A percentile compares a stretch with the other conserved stretches of the same genome.
phyloP scores from a whole-genome alignment of 2,329 filamentous ascomycete species.

The Chaetothyriales sp. region DNA sequence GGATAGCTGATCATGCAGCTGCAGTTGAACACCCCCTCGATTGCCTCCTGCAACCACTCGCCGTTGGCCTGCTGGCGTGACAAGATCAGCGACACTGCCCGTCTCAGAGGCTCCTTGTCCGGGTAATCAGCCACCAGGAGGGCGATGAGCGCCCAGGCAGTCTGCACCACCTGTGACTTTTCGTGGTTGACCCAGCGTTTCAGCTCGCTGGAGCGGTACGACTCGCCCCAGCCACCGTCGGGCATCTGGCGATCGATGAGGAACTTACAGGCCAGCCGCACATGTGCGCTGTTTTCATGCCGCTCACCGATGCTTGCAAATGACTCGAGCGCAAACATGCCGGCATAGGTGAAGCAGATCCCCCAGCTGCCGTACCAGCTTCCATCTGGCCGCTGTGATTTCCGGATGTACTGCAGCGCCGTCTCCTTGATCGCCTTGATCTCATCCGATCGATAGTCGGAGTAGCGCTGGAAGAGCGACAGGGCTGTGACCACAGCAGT shows the following conservation, averaged over 20 bases:
- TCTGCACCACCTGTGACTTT: conserved; percentile 82
- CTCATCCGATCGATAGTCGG: conserved; percentile 60
- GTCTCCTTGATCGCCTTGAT: conserved; percentile 57
- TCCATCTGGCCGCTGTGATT: conserved; percentile 63
- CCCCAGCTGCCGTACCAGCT: conserved; percentile 97
- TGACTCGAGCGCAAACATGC: conserved; percentile 88
- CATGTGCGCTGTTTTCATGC: conserved; percentile 55
- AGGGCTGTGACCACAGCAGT: conserved; percentile 84
- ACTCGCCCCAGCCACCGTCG: conserved; percentile 95
- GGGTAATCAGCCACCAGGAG: conserved; percentile 74
- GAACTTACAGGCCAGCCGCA: conserved; percentile 69
- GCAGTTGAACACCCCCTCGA: conserved; percentile 94
- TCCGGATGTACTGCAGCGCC: conserved; percentile 70
- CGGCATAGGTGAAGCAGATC: conserved; percentile 94
- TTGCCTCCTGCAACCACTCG: conserved; percentile 88
- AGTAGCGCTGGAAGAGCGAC: conserved; percentile 62
- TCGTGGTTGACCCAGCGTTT: conserved; percentile 56
- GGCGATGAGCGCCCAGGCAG: conserved; percentile 73
- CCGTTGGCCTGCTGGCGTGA: conserved; percentile 70
- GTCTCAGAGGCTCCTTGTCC: conserved; percentile 54
- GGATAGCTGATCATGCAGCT: conserved; percentile 89
- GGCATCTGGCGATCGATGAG: conserved; percentile 67
- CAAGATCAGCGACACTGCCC: conserved; percentile 69
- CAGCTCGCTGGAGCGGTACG: conserved; percentile 70
- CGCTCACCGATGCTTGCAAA: conserved; percentile 68